Evolutionary conservation across 2,329 filamentous ascomycete species (phyloP), one percentile per base, ranked within the genome.

Genomic region (Coniella lustricola): DNA sequence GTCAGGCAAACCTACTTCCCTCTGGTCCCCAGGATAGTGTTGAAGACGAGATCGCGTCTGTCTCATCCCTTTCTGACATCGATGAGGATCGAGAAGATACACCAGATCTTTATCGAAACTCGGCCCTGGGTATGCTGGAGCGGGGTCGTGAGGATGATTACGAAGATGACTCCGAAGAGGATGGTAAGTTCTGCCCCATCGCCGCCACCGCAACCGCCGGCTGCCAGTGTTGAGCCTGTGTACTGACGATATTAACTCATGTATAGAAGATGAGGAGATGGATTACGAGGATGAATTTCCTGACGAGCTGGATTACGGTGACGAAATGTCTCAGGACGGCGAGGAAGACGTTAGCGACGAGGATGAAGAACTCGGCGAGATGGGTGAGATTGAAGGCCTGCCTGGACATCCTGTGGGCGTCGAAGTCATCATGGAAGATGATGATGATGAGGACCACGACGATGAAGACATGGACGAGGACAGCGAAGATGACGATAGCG

Each of bases 101-200:
- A 4, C 93, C 94, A 25, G 93, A 98, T 67, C 76, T 98, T 17
- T 97, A 96, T 71, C 86, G 94, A 46, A 95, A 97, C 65, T 97
- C 93, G 2, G 89, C 94, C 1, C 74, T 98, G 18, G 91, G 93
- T 43, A 94, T 97, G 82, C 83, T 96, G 46, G 93, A 97, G 64
- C 84, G 87, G 55, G 81, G 84, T 43, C 81, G 85, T 50, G 85
- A 90, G 52, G 84, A 87, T 52, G 88, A 91, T 54, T 90, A 88
- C 43, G 89, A 87, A 31, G 86, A 88, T 29, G 73, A 74, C 13
- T 77, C 76, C 14, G 50, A 52, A 20, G 84, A 84, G 51, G 81
- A 87, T 50, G 83, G 73, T 75, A 65, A 52, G 64, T 55, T 42
- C 42, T 21, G 14, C 14, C 8, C 32, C 33, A 13, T 16, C 18